Conservation (phyloP, 768 basidiomycete species). For the Dacryopinax primogenitus region DNA sequence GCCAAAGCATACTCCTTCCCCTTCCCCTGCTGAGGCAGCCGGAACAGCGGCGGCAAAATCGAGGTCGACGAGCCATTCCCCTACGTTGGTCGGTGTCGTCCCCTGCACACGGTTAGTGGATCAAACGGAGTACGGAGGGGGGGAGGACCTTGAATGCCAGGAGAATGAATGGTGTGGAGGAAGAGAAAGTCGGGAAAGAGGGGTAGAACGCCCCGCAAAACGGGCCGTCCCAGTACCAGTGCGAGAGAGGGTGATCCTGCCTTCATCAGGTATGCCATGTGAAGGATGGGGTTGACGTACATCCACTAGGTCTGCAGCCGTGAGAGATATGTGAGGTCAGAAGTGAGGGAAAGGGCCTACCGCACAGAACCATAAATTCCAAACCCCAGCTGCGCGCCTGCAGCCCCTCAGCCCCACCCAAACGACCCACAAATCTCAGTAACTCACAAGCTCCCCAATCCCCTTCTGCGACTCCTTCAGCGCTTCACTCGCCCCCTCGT, state of each 20-base stretch:
- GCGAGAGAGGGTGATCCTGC: not conserved
- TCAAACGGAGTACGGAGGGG: not conserved
- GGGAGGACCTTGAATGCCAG: conserved; percentile 1
- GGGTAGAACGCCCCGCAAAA: conserved; percentile 7
- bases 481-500: too few relatives aligned
- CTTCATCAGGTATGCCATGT: not conserved
- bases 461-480: too few relatives aligned
- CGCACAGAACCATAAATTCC: not conserved
- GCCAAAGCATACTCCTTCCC: not conserved
- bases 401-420: too few relatives aligned
- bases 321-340: not conserved
- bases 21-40: not conserved
- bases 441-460: too few relatives aligned
- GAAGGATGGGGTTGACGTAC: not conserved
- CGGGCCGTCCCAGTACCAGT: conserved; percentile 3
- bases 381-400: not conserved
- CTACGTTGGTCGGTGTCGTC: not conserved
- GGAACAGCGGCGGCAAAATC: not conserved
- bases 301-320: not conserved
- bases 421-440: too few relatives aligned
- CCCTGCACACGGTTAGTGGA: not conserved
- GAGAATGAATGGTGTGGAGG: not conserved
- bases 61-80: not conserved
- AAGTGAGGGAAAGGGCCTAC: not conserved
- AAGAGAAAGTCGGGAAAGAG: not conserved